Base-by-base conservation (phyloP, 306 rosid species). In the Inga oerstediana region DNA sequence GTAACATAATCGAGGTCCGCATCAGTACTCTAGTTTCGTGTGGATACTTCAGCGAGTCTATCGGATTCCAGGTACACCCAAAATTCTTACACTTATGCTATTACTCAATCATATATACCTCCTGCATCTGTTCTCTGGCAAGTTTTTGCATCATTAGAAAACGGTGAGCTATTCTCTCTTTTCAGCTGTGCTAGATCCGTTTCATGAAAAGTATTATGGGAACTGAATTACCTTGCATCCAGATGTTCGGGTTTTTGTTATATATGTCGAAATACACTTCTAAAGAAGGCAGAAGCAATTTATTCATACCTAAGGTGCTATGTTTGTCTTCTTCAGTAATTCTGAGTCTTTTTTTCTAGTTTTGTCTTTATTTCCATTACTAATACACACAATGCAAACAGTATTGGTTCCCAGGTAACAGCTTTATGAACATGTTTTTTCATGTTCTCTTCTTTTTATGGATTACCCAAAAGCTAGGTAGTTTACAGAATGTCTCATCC, bases 401-500 rank as follows among this genome's bases (percentile, higher is more conserved):
- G 12, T 43, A 5, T 41, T n/a, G 35, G 35, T 10, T 43, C 75
- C 20, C 74, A 69, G 34, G 34, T 41, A 41, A 70, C n/a, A 10
- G 75, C 44, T 24, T 2, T 41, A 10, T 70, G 17, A 20, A 8
- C 52, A 41, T 70, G 34, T 20, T 48, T 82, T 66, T 56, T 35
- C 10, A 74, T 46, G 27, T 41, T 37, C 46, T 74, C 32, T 45
- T 79, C 45, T 64, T 84, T 15, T 14, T 32, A 49, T 74, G 61
- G 75, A 27, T 76, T 71, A 65, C 67, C 51, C 59, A 71, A 43
- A 34, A 39, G 77, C 45, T 52, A 41, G 77, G 72, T 46, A 68
- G 48, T 74, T 59, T 73, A 39, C 67, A 37, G 34, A 54, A 56
- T 73, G 61, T 77, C 73, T 81, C 72, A 27, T 73, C 65, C 76